Conservation (phyloP, 2,329 filamentous ascomycete genomes). For the Nannizziopsis barbatae region DNA sequence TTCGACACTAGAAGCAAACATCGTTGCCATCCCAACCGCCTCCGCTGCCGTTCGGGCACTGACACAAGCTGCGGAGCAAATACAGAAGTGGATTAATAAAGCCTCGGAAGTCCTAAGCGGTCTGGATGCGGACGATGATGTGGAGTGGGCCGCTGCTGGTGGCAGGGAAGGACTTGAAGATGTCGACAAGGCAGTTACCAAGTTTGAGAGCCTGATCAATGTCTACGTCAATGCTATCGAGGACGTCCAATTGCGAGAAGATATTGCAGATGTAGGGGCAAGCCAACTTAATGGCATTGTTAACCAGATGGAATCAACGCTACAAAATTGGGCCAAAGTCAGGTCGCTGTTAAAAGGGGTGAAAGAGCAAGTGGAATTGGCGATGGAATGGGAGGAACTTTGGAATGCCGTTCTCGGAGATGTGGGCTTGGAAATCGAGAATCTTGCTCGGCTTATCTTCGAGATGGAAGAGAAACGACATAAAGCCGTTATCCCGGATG, state of each 20-base stretch:
- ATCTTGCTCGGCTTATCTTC: slow-evolving; percentile 70
- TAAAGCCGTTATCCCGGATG: slow-evolving; percentile 54
- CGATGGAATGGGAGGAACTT: slow-evolving; percentile 98
- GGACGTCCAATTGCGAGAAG: slow-evolving; percentile 65
- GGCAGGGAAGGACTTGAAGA: slow-evolving; percentile 49
- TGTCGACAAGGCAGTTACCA: slow-evolving; percentile 58
- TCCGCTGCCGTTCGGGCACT: slow-evolving; percentile 73
- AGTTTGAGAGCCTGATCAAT: slow-evolving; percentile 81
- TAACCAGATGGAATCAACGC: slow-evolving; percentile 76
- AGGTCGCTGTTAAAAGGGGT: slow-evolving; percentile 64
- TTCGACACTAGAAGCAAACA: slow-evolving; percentile 67
- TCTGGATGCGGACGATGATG: slow-evolving; percentile 88
- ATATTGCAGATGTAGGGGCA: slow-evolving; percentile 60
- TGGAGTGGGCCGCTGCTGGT: slow-evolving; percentile 88
- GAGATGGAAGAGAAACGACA: slow-evolving; percentile 97
- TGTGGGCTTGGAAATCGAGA: slow-evolving; percentile 79
- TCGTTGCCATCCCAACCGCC: slow-evolving; percentile 74
- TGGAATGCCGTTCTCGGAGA: slow-evolving; percentile 91
- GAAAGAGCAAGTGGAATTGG: slow-evolving; percentile 85
- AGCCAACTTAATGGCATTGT: slow-evolving; percentile 66
- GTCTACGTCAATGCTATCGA: slow-evolving; percentile 94
- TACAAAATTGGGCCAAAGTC: slow-evolving; percentile 75
- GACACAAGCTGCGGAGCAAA: slow-evolving; percentile 80
- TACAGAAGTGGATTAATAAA: slow-evolving; percentile 85
- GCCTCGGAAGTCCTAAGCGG: slow-evolving; percentile 80